Base-by-base conservation (phyloP, 805 yeast species). In the Priceomyces carsonii region DNA sequence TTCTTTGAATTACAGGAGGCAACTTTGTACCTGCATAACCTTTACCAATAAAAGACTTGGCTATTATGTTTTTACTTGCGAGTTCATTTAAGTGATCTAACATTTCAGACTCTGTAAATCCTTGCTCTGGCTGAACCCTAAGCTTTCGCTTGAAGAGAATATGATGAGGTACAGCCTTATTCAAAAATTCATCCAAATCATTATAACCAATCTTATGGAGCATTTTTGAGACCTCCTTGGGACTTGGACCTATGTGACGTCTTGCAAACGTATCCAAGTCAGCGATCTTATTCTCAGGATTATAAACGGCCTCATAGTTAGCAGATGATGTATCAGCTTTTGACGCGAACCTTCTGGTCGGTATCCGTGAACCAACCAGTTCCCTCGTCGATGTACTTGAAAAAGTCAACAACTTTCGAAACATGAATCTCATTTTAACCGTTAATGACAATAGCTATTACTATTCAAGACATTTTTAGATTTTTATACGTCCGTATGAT, bases 1-100 rank as follows among this genome's bases (percentile, higher is more conserved):
- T 93, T 58, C 99, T 80, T 68, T 87, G 95, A 48, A 93, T 85
- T 22, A 91, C 96, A 1, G 95, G 84, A 0, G 99, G 99, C 29
- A 87, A 69, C 34, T 77, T 71, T 0, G 98, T 91, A 40, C 95
- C 95, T 49, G 87, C 85, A 63, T 91, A 93, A 26, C 99, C 99
- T 58, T 86, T 85, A 43, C 99, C 99, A 40, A 93, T 91, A 48
- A 81, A 82, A 26, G 90, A 78, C 61, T 78, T 79, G 44, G 76
- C 75, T 22, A 84, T 72, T 50, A 77, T 77, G 69, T 93, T 93
- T 57, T 87, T 81, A 26, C 68, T 55, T 0, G 96, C 96, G 34
- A 93, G 68, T 35, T 70, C 66, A 40, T 75, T 69, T 45, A 91
- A 66, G 45, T 85, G 82, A 1, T 69, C 71, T 25, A 87, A 59